phyloP scores from a whole-genome alignment of 2,329 filamentous ascomycete genomes.

The Tolypocladium pustulatum region DNA sequence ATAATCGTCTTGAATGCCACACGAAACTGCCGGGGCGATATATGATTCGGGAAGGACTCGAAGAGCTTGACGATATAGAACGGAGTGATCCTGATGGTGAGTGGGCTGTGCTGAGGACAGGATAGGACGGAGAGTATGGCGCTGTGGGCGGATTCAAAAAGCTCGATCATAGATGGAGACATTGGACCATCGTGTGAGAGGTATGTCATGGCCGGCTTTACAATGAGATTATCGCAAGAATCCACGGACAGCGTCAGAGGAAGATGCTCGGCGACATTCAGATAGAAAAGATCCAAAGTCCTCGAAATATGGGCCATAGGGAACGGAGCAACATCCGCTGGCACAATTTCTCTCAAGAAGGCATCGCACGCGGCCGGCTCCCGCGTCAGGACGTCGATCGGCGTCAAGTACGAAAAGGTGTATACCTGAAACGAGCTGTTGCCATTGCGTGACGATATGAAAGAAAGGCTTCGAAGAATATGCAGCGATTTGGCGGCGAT shows the following conservation, averaged over 20 bases:
- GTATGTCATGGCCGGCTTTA: slow-evolving; percentile 66
- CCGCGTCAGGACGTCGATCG: slow-evolving; percentile 71
- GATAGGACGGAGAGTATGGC: slow-evolving; percentile 72
- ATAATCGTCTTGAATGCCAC: slow-evolving; percentile 80
- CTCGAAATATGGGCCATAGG: slow-evolving; percentile 41
- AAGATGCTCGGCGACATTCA: slow-evolving; percentile 79
- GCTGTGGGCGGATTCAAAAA: slow-evolving; percentile 86
- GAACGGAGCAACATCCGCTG: slow-evolving; percentile 20
- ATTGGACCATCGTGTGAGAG: slow-evolving; percentile 39
- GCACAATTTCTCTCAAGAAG: slow-evolving; percentile 55
- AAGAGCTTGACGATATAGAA: slow-evolving; percentile 80
- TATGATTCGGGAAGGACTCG: slow-evolving; percentile 63
- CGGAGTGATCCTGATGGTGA: slow-evolving; percentile 63
- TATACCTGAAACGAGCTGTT: slow-evolving; percentile 73
- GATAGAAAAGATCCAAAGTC: slow-evolving; percentile 75
- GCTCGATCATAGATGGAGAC: slow-evolving; percentile 35
- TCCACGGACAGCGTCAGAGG: slow-evolving; percentile 56
- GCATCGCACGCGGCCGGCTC: slow-evolving; percentile 54
- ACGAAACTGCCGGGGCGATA: slow-evolving; percentile 78
- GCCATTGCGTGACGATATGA: slow-evolving; percentile 66
- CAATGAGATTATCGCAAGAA: slow-evolving; percentile 60
- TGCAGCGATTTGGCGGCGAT: slow-evolving; percentile 64
- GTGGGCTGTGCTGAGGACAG: slow-evolving; percentile 62
- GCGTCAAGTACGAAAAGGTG: slow-evolving; percentile 70
- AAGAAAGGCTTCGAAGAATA: slow-evolving; percentile 67